These are phyloP conservation scores for Lipomyces oligophaga DNA, from an alignment of 805 yeast genomes.

Conservation along the genomic window DNA sequence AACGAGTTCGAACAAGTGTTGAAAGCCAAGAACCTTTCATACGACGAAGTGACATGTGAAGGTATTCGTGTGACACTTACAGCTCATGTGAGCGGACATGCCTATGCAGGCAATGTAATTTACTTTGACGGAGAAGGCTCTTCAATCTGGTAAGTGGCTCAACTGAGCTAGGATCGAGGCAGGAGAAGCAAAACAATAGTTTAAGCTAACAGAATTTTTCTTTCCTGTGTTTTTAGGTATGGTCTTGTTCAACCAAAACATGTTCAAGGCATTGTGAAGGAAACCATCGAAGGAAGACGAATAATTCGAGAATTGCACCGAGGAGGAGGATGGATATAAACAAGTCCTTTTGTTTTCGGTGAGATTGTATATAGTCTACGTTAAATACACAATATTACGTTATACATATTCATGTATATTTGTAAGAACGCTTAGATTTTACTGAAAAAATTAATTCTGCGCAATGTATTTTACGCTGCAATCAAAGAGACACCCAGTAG, in stretches of 20 bases:
- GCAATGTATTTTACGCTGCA: too few relatives aligned
- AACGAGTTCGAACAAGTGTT: slow-evolving; percentile 50
- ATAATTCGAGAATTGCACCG: slow-evolving; percentile 55
- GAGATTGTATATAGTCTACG: too few relatives aligned
- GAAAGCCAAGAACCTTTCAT: slow-evolving; percentile 36
- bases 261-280: slow-evolving; percentile 61
- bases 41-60: slow-evolving; percentile 18
- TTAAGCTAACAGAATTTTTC: neutral
- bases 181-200: neutral
- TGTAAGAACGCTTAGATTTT: too few relatives aligned
- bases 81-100: slow-evolving; percentile 85
- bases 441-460: too few relatives aligned
- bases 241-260: slow-evolving; percentile 65
- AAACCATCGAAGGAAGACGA: slow-evolving; percentile 48
- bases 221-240: too few relatives aligned
- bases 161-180: too few relatives aligned
- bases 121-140: slow-evolving; percentile 48
- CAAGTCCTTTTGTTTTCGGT: neutral
- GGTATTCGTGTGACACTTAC: slow-evolving; percentile 46
- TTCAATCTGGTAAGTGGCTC: slow-evolving; percentile 29
- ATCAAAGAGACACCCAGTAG: too few relatives aligned
- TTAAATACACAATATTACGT: too few relatives aligned
- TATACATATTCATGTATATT: too few relatives aligned
- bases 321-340: too few relatives aligned
- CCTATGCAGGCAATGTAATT: slow-evolving; percentile 76